Evolutionary conservation across 768 basidiomycete genomes (phyloP), one percentile per base, ranked within the genome.

Genomic region (Leccinum uliginosum): DNA sequence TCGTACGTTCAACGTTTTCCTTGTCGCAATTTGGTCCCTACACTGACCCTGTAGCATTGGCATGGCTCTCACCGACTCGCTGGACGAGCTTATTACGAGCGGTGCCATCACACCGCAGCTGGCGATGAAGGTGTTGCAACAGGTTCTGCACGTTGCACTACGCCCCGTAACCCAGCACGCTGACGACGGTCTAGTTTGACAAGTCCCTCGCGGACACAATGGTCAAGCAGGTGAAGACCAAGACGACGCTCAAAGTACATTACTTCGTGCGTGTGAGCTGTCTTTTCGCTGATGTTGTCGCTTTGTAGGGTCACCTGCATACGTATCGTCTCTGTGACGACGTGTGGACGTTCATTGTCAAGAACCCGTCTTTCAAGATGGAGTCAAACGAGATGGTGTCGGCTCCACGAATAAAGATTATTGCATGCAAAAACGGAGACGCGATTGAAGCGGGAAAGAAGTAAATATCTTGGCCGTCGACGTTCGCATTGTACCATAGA

Each of bases 281-380:
- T 15, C 27, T 3, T 21, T 30, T 54, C 26, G 47, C 59, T 67
- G 27, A 63, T 24, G 23, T 17, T 9, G 2, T 56, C 38, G 1
- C 32, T 44, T 54, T 51, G 12, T 60, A 91, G 92, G 96, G 93
- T 17, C 90, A 95, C 69, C 74, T 98, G 54, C 83, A 89, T 62
- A 98, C 93, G 2, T 99, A 97, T 72, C 85, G 92, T 8, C 80
- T 93, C 4, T 93, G 91, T 71, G 93, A 96, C 75, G 94, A 95
- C 68, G 96, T 98, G 49, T 98, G 97, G 97, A 98, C 96, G 53
- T 99, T 98, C 73, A 91, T 96, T 60, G 90, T 98, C 51, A 91
- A 93, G 72, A 86, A 95, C 64, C 89, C 95, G 9, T 76, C 77
- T 15, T 96, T 99, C 76, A 98, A 98, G 75, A 93, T 98, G 88